Evolutionary conservation across 768 basidiomycete genomes (phyloP), one percentile per base, ranked within the genome.

Genomic region (Mycena latifolia): DNA sequence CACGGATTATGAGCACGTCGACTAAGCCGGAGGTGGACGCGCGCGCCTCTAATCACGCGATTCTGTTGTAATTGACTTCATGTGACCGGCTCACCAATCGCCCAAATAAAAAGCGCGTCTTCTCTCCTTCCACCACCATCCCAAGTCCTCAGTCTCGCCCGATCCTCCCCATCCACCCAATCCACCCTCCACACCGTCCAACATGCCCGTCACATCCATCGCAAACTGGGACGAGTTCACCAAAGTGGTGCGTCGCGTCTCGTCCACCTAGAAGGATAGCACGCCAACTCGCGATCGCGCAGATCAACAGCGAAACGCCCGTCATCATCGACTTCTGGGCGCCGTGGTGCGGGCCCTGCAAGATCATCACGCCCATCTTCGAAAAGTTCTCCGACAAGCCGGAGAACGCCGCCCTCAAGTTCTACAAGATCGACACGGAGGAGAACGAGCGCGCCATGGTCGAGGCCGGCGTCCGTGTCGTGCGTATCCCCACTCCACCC

Each of bases 391-490:
- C 87, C 4, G 68, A 78, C 0, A 46, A 72, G 14, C 69, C 70
- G 7, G 73, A 76, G 24, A 73, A 70, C 56, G 65, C 76, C 3
- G 78, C 74, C 15, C 73, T 91, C 59, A 81, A 82, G 20, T 90
- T 92, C 75, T 91, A 89, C 83, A 92, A 91, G 74, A 88, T 93
- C 61, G 87, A 95, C 67, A 85, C 92, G 31, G 93, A 95, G 70
- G 80, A 79, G 39, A 84, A 85, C 56, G 64, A 72, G 5, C 81
- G 84, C 0, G 85, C 92, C 54, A 73, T 85, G 1, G 76, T 86
- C 63, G 89, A 91, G 76, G 86, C 85, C 55, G 86, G 85, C 43
- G 79, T 92, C 61, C 82, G 86, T 63, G 89, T 88, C 56, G 91
- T 91, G 74, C 39, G 89, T 82, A 11, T 27, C 8, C 14, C 24